Evolutionary conservation across 2,329 filamentous ascomycete species (phyloP).

Genomic region (Trichoderma afroharzianum): DNA sequence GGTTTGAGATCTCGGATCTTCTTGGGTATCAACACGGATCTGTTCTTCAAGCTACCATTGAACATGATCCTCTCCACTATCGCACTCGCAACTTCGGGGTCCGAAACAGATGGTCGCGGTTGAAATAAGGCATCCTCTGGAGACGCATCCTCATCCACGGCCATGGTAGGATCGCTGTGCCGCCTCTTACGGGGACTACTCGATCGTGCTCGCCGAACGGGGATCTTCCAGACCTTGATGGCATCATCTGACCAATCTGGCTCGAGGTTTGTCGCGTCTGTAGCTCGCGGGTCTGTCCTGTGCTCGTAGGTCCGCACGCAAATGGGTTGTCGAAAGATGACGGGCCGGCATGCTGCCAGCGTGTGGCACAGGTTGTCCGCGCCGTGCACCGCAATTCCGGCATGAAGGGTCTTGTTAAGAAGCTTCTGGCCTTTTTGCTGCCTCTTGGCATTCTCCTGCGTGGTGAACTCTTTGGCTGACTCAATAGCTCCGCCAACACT

Average conservation of each 20-base stretch:
- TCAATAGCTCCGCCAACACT: constrained; percentile 70
- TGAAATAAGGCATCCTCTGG: background rate
- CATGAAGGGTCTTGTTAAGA: constrained; percentile 23
- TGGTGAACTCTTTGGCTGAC: constrained; percentile 40
- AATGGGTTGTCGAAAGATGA: constrained; percentile 81
- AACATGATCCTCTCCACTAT: constrained; percentile 37
- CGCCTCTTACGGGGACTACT: constrained; percentile 36
- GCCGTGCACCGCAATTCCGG: constrained; percentile 66
- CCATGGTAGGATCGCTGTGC: constrained; percentile 18
- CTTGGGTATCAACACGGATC: constrained; percentile 24
- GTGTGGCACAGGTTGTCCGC: constrained; percentile 75
- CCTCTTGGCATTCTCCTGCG: constrained; percentile 39
- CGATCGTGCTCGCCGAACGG: constrained; percentile 37
- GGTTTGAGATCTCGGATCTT: constrained; percentile 30
- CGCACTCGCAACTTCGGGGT: constrained; percentile 29
- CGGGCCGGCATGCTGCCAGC: constrained; percentile 76
- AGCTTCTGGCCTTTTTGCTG: constrained; percentile 36
- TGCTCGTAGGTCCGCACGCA: constrained; percentile 71
- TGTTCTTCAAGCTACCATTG: constrained; percentile 29
- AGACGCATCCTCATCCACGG: background rate
- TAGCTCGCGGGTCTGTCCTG: constrained; percentile 39
- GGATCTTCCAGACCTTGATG: constrained; percentile 81
- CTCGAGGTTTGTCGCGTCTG: constrained; percentile 28
- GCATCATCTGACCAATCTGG: constrained; percentile 74
- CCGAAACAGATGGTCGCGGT: constrained; percentile 23